These are phyloP conservation scores for Hypoxylon cercidicola DNA, from an alignment of 495 filamentous ascomycete genomes.

Conservation along the genomic window DNA sequence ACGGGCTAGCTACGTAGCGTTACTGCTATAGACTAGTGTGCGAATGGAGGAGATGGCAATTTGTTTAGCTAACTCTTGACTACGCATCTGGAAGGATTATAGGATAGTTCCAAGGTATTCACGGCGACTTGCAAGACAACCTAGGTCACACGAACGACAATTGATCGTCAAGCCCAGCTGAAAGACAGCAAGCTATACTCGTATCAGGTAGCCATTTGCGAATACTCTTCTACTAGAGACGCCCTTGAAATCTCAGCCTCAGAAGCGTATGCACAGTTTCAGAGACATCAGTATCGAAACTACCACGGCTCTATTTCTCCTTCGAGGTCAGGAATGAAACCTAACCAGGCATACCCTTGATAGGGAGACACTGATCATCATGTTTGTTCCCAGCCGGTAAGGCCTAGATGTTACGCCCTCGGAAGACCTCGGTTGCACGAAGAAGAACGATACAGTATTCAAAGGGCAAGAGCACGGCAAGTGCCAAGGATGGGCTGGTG, in stretches of 20 bases:
- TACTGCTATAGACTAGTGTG: background rate
- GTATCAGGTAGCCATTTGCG: slow-evolving; percentile 1
- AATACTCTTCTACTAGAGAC: background rate
- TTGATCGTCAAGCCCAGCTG: background rate
- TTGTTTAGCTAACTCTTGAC: too few species aligned
- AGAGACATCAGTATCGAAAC: background rate
- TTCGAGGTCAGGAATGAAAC: background rate
- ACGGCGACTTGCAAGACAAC: too few species aligned
- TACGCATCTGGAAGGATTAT: too few species aligned
- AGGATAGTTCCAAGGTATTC: too few species aligned
- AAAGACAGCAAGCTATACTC: background rate
- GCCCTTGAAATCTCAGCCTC: background rate
- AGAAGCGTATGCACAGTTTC: background rate
- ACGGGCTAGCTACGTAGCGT: background rate
- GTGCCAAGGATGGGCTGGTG: background rate
- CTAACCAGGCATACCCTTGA: too few species aligned
- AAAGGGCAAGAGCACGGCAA: background rate
- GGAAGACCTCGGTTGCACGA: background rate
- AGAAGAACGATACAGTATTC: background rate
- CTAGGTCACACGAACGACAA: background rate
- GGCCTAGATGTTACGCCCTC: background rate
- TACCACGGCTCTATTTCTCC: background rate
- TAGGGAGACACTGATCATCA: too few species aligned
- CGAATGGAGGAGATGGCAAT: background rate
- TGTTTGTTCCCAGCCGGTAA: background rate